phyloP scores from a whole-genome alignment of 2,329 filamentous ascomycete species.

The Grosmannia huntii region DNA sequence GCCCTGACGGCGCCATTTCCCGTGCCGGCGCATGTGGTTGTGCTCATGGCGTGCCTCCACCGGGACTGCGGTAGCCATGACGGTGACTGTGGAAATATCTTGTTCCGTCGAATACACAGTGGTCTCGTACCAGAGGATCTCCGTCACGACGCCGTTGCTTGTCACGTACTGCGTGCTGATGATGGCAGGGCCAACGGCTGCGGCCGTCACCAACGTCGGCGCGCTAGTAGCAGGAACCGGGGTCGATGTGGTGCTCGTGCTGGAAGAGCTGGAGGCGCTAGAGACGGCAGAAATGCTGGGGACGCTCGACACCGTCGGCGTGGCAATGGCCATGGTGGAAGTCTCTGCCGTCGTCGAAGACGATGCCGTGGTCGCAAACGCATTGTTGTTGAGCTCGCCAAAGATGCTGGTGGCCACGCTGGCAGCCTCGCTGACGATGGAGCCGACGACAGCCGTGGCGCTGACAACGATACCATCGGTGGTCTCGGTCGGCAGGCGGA shows the following conservation, averaged over 20 bases:
- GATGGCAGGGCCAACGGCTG: constrained; percentile 16
- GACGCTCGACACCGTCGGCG: not conserved
- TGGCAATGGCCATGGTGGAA: not conserved
- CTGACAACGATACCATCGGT: not conserved
- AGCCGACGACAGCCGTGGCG: constrained; percentile 5
- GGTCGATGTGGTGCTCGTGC: constrained; percentile 9
- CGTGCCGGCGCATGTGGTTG: constrained; percentile 26
- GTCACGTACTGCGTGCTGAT: constrained; percentile 42
- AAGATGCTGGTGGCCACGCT: not conserved
- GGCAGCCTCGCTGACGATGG: constrained; percentile 9
- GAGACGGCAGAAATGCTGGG: constrained; percentile 7
- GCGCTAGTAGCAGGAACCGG: not conserved
- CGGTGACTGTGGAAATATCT: constrained; percentile 27
- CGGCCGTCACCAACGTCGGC: constrained; percentile 4
- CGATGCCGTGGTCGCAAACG: not conserved
- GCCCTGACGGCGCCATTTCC: not conserved
- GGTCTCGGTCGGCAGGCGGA: constrained; percentile 7
- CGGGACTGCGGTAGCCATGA: constrained; percentile 24
- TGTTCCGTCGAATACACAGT: constrained; percentile 35
- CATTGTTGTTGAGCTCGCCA: not conserved
- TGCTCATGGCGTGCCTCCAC: constrained; percentile 20
- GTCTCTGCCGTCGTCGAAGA: not conserved
- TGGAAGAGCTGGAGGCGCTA: not conserved
- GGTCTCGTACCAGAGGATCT: constrained; percentile 45
- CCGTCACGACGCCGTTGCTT: constrained; percentile 34